Percentiles rank a stretch among this genome's conserved stretches.
Evolutionary conservation across 2,329 filamentous ascomycete genomes (phyloP).

Genomic region (Colletotrichum zoysiae): DNA sequence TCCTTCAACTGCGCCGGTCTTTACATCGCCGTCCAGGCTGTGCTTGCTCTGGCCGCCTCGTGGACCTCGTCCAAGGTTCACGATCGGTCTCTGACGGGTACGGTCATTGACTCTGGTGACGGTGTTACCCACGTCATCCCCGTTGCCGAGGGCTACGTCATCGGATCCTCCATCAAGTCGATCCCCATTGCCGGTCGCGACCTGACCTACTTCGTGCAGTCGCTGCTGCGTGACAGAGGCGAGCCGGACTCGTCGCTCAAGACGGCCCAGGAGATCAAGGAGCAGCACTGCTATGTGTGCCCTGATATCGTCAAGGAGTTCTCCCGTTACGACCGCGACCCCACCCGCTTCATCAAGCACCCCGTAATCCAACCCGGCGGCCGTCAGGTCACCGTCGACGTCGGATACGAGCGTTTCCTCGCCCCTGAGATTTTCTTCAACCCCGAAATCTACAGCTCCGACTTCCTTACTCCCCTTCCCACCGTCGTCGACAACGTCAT

Average conservation of each 20-base stretch:
- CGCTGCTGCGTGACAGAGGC: conserved; percentile 91
- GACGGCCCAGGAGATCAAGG: conserved; percentile 98
- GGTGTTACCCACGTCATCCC: conserved; percentile 99
- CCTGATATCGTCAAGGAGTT: conserved; percentile 99
- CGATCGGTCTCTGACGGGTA: conserved; percentile 94
- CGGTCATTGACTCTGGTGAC: conserved; percentile 98
- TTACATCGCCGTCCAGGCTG: conserved; percentile 98
- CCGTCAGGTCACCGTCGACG: conserved; percentile 85
- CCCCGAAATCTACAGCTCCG: conserved; percentile 98
- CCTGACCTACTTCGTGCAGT: conserved; percentile 99
- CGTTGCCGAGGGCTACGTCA: conserved; percentile 98
- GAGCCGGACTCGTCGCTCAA: conserved; percentile 97
- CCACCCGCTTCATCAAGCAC: conserved; percentile 91
- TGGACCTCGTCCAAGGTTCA: conserved; percentile 99
- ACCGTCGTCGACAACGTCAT: conserved; percentile 97
- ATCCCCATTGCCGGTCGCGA: conserved; percentile 98
- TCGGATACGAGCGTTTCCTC: conserved; percentile 97
- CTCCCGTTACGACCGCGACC: conserved; percentile 91
- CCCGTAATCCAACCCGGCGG: conserved; percentile 88
- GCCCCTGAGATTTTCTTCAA: conserved; percentile 99
- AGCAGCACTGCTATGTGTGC: conserved; percentile 98
- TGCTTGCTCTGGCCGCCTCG: conserved; percentile 94
- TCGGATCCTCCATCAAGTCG: conserved; percentile 98
- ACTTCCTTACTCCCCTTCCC: conserved; percentile 95
- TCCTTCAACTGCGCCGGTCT: conserved; percentile 99